A percentile compares a stretch with the other conserved stretches of the same genome.
Evolutionary conservation across 495 filamentous ascomycete genomes (phyloP).

Genomic region (Aspergillus homomorphus): DNA sequence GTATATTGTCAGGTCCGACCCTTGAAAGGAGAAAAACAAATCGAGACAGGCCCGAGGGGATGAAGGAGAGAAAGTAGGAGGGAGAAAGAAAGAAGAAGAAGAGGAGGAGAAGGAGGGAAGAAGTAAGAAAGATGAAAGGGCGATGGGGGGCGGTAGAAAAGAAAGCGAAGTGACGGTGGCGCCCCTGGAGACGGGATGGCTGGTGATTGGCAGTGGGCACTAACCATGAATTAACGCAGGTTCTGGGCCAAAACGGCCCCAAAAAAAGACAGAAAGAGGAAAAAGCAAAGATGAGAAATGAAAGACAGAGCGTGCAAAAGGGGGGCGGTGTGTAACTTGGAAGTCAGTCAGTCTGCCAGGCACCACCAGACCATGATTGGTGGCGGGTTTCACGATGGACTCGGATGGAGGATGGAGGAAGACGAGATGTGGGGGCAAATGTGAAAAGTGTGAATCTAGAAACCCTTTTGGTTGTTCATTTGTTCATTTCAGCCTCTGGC

Average conservation of each 20-base stretch:
- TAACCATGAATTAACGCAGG: slow-evolving; percentile 4
- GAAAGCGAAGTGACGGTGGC: slow-evolving; percentile 9
- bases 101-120: slow-evolving; percentile 20
- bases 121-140: slow-evolving; percentile 9
- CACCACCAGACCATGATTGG: slow-evolving; percentile 14
- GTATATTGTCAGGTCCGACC: neutral
- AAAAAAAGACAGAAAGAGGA: neutral
- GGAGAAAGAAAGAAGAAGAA: slow-evolving; percentile 24
- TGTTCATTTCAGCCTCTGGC: too few relatives aligned
- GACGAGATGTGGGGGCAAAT: neutral
- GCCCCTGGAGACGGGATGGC: slow-evolving; percentile 9
- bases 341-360: slow-evolving; percentile 10
- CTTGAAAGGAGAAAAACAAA: slow-evolving; percentile 33
- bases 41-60: slow-evolving; percentile 28
- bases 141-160: slow-evolving; percentile 13
- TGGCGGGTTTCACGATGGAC: slow-evolving; percentile 6
- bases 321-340: slow-evolving; percentile 2
- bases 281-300: neutral
- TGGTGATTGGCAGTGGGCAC: slow-evolving; percentile 20
- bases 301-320: too few relatives aligned
- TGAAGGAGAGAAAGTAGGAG: slow-evolving; percentile 41
- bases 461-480: too few relatives aligned
- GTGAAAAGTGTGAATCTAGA: neutral
- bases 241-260: slow-evolving; percentile 11
- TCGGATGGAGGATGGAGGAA: neutral